These are phyloP conservation scores for Talaromyces wortmannii DNA, from an alignment of 495 filamentous ascomycete genomes.

Conservation along the genomic window DNA sequence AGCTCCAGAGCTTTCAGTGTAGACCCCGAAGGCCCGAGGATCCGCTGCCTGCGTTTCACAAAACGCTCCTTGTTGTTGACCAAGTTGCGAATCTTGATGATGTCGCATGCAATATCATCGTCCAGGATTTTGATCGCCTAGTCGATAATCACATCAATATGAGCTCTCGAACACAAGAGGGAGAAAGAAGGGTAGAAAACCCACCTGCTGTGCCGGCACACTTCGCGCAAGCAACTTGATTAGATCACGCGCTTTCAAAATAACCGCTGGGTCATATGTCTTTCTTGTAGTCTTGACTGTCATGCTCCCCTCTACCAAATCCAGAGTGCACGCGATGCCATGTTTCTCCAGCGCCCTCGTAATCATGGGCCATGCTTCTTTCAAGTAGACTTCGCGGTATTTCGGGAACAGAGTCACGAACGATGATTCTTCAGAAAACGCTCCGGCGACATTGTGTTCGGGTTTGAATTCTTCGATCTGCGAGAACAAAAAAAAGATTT, in stretches of 20 bases:
- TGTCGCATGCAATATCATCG: conserved; percentile 81
- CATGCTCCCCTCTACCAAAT: conserved; percentile 95
- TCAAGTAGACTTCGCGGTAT: conserved; percentile 92
- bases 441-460: conserved; percentile 77
- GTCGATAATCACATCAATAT: neutral
- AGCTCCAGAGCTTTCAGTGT: conserved; percentile 93
- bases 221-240: conserved; percentile 89
- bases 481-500: conserved; percentile 5
- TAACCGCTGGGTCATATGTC: conserved; percentile 89
- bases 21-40: conserved; percentile 75
- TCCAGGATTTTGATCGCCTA: conserved; percentile 87
- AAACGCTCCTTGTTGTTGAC: conserved; percentile 96
- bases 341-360: conserved; percentile 76
- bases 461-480: conserved; percentile 76
- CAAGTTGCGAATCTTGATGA: conserved; percentile 88
- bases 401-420: conserved; percentile 94
- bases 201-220: conserved; percentile 79
- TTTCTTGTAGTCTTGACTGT: conserved; percentile 91
- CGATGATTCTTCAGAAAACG: conserved; percentile 86
- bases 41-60: conserved; percentile 89
- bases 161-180: neutral
- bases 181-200: neutral
- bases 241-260: conserved; percentile 89
- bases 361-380: conserved; percentile 80
- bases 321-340: conserved; percentile 80